Percentiles rank a stretch among this genome's conserved stretches.
Evolutionary conservation across 2,329 filamentous ascomycete genomes (phyloP).

Genomic region (Xylariaceae sp.): DNA sequence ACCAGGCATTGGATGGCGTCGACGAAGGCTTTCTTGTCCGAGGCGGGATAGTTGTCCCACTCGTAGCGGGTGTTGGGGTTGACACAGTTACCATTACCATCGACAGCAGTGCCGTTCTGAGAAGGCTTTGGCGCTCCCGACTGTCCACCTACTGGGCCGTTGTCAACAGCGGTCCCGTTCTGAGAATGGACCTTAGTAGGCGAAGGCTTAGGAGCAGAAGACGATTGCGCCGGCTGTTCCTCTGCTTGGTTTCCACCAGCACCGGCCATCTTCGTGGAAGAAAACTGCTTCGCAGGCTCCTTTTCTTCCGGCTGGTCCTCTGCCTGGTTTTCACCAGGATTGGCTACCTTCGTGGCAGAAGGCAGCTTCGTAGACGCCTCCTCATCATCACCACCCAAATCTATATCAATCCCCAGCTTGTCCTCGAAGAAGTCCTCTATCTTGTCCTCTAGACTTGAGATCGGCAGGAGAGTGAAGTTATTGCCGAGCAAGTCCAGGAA

Average conservation of each 20-base stretch:
- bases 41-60: constrained; percentile 37
- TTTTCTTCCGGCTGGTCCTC: too few species aligned
- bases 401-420: neutral
- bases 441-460: constrained; percentile 13
- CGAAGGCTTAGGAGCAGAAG: neutral
- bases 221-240: too few species aligned
- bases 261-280: too few species aligned
- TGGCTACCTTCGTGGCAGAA: too few species aligned
- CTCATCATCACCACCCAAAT: neutral
- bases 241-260: too few species aligned
- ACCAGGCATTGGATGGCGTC: constrained; percentile 36
- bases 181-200: neutral
- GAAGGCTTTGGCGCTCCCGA: too few species aligned
- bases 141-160: too few species aligned
- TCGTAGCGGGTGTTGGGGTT: constrained; percentile 37
- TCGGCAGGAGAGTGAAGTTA: constrained; percentile 31
- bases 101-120: neutral
- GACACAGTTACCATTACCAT: constrained; percentile 24
- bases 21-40: constrained; percentile 36
- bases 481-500: constrained; percentile 29
- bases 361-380: neutral
- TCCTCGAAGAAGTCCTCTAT: constrained; percentile 2
- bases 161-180: too few species aligned
- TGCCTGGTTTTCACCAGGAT: too few species aligned
- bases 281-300: too few species aligned